These are phyloP conservation scores for Ogataea siamensis DNA, from an alignment of 805 yeast species.

Conservation along the genomic window DNA sequence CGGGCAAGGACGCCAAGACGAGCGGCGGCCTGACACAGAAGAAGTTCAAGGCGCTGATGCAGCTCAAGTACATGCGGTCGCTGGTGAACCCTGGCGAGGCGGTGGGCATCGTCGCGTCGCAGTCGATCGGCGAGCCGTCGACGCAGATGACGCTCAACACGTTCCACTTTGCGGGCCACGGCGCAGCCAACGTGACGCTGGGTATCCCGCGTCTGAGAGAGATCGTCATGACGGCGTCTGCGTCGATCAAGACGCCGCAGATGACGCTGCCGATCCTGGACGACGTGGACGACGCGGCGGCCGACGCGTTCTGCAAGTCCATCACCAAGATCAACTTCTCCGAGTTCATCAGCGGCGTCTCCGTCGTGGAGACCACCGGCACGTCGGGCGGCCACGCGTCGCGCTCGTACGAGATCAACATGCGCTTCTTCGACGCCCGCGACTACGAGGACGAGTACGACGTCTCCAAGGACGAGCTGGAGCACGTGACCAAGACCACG, in stretches of 20 bases:
- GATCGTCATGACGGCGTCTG: slow-evolving; percentile 98
- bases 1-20: slow-evolving; percentile 45
- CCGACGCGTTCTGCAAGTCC: slow-evolving; percentile 90
- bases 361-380: slow-evolving; percentile 87
- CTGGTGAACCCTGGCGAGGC: slow-evolving; percentile 95
- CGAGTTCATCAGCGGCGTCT: slow-evolving; percentile 81
- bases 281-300: slow-evolving; percentile 81
- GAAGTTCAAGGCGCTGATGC: slow-evolving; percentile 96
- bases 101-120: slow-evolving; percentile 97
- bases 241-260: slow-evolving; percentile 96
- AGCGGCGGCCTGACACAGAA: slow-evolving; percentile 59
- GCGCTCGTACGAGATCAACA: slow-evolving; percentile 71
- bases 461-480: slow-evolving; percentile 75
- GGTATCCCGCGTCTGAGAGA: slow-evolving; percentile 99
- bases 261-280: slow-evolving; percentile 86
- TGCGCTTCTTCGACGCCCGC: slow-evolving; percentile 68
- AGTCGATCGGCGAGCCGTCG: slow-evolving; percentile 98
- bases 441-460: slow-evolving; percentile 91
- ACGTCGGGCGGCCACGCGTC: slow-evolving; percentile 44
- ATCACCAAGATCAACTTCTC: slow-evolving; percentile 81
- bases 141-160: slow-evolving; percentile 97
- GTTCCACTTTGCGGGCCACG: slow-evolving; percentile 99
- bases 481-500: slow-evolving; percentile 56
- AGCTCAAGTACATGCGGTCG: slow-evolving; percentile 96
- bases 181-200: slow-evolving; percentile 98